Conservation (phyloP, 208 protist genomes). For the Tritrichomonas musculus region DNA sequence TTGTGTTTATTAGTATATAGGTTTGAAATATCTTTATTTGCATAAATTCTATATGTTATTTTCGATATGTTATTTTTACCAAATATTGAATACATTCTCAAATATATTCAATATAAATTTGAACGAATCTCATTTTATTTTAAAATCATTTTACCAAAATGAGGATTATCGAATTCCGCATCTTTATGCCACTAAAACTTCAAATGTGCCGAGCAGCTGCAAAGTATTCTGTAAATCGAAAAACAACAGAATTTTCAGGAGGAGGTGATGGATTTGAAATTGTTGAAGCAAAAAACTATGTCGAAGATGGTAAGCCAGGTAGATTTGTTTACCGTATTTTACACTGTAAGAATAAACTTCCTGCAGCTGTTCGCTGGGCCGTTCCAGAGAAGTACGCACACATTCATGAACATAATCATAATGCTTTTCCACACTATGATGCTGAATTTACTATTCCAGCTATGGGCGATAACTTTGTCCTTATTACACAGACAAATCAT, state of each 20-base stretch:
- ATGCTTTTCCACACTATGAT: background rate
- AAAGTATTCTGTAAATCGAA: background rate
- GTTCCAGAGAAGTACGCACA: background rate
- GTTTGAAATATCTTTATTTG: too few relatives aligned
- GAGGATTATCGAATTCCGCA: conserved; percentile 5
- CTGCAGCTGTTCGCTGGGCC: background rate
- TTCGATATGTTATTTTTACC: too few relatives aligned
- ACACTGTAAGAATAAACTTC: background rate
- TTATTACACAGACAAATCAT: background rate
- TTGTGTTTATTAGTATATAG: too few relatives aligned
- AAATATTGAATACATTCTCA: too few relatives aligned
- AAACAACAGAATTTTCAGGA: background rate
- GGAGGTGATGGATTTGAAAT: conserved; percentile 2
- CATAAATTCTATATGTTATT: too few relatives aligned
- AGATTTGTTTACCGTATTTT: background rate
- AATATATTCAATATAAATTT: too few relatives aligned
- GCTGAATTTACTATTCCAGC: background rate
- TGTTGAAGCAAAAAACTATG: background rate
- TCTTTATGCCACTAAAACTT: background rate
- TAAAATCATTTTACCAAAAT: too few relatives aligned
- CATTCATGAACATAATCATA: background rate
- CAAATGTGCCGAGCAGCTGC: background rate
- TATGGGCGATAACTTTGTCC: background rate
- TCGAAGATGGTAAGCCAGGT: background rate
- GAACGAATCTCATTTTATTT: too few relatives aligned